These are phyloP conservation scores for Neurospora africana DNA, from an alignment of 495 filamentous ascomycete species.

Conservation along the genomic window DNA sequence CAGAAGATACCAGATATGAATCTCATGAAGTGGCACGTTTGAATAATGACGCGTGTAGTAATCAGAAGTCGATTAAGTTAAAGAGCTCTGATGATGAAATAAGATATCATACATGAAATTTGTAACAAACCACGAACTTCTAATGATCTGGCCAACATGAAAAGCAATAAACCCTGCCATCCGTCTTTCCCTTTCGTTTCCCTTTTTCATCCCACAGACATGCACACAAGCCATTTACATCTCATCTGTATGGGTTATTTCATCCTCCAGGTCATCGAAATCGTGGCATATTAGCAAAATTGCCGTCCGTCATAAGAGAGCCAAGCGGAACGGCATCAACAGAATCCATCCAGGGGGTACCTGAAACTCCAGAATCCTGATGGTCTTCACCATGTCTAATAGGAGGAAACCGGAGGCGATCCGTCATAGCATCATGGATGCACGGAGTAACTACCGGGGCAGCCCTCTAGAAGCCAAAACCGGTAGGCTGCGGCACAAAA, in stretches of 20 bases:
- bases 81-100: not conserved
- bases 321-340: not conserved
- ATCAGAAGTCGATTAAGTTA: not conserved
- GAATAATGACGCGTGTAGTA: not conserved
- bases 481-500: conserved; percentile 70
- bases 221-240: not conserved
- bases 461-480: conserved; percentile 42
- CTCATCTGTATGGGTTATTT: not conserved
- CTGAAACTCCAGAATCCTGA: not conserved
- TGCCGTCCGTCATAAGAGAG: not conserved
- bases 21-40: not conserved
- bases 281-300: not conserved
- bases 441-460: conserved; percentile 14
- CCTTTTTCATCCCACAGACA: not conserved
- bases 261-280: not conserved
- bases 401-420: conserved; percentile 13
- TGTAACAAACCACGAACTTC: not conserved
- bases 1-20: not conserved
- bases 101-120: not conserved
- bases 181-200: not conserved
- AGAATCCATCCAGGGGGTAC: not conserved
- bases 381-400: not conserved
- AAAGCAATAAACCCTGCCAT: not conserved
- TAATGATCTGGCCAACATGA: not conserved
- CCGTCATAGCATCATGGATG: conserved; percentile 12